Conservation (phyloP, 2,329 filamentous ascomycete species). For the Xenosphaeropsis pyriputrescens region DNA sequence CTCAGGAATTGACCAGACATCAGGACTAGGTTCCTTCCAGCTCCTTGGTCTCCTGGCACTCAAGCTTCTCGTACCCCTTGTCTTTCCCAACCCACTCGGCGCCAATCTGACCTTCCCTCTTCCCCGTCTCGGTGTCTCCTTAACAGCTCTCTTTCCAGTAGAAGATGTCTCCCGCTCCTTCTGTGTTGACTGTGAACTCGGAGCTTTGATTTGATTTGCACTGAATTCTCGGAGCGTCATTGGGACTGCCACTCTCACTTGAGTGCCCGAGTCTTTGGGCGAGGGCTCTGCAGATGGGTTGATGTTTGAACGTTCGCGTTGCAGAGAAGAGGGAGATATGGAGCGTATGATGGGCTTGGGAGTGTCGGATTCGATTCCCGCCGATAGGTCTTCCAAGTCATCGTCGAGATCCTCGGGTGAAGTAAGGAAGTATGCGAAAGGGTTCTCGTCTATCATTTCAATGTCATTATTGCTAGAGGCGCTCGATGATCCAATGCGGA, state of each 20-base stretch:
- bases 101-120: conserved; percentile 10
- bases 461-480: conserved; percentile 4
- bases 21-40: conserved; percentile 17
- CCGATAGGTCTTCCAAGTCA: conserved; percentile 16
- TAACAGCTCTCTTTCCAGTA: no score
- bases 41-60: conserved; percentile 11
- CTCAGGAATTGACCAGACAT: conserved; percentile 16
- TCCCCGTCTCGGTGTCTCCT: conserved; percentile 7
- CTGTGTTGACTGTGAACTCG: neutral
- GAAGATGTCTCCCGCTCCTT: no score
- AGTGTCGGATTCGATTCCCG: conserved; percentile 15
- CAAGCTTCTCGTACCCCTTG: conserved; percentile 12
- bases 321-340: conserved; percentile 14
- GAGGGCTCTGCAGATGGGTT: no score
- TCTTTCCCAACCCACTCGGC: conserved; percentile 3
- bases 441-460: conserved; percentile 16
- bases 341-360: conserved; percentile 11
- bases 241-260: conserved; percentile 1
- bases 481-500: conserved; percentile 8
- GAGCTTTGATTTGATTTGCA: neutral
- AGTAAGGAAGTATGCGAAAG: conserved; percentile 19
- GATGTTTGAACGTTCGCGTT: conserved; percentile 1
- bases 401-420: conserved; percentile 13
- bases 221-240: conserved; percentile 1
- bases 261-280: no score